Conservation (phyloP, 257 asterid species). For the Przewalskia tangutica region DNA sequence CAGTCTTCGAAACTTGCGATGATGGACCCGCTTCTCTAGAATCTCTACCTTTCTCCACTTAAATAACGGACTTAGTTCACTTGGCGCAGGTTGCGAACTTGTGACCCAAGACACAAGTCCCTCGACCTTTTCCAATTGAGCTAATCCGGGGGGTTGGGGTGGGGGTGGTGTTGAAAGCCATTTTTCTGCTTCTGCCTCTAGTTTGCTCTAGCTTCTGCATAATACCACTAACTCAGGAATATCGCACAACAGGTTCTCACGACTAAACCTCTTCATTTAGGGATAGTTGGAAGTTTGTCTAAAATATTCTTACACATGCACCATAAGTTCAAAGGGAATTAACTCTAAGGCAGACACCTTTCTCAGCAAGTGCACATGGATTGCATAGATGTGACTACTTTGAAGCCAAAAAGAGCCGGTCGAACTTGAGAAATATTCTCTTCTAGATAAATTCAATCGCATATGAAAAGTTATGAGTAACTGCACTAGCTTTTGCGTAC, state of each 20-base stretch:
- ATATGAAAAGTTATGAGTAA: background rate
- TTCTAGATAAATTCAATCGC: too few species aligned
- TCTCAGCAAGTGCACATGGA: background rate
- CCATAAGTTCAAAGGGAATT: background rate
- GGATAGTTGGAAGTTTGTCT: background rate
- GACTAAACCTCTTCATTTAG: background rate
- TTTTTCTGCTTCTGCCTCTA: background rate
- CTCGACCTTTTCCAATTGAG: too few species aligned
- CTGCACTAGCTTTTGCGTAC: slow-evolving; percentile 29
- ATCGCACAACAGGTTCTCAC: background rate
- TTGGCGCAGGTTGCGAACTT: too few species aligned
- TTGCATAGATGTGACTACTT: too few species aligned
- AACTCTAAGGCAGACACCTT: background rate
- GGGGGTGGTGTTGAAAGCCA: background rate
- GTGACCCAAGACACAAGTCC: too few species aligned
- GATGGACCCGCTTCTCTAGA: too few species aligned
- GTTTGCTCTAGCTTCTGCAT: background rate
- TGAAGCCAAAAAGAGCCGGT: too few species aligned
- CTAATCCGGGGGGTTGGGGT: too few species aligned
- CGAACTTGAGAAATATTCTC: too few species aligned
- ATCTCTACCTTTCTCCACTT: too few species aligned
- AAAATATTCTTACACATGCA: background rate
- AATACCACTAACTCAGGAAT: background rate
- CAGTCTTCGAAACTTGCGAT: too few species aligned
- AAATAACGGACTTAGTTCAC: too few species aligned